These are phyloP conservation scores for Sonneratia alba DNA, from an alignment of 345 rosid species.

Conservation along the genomic window DNA sequence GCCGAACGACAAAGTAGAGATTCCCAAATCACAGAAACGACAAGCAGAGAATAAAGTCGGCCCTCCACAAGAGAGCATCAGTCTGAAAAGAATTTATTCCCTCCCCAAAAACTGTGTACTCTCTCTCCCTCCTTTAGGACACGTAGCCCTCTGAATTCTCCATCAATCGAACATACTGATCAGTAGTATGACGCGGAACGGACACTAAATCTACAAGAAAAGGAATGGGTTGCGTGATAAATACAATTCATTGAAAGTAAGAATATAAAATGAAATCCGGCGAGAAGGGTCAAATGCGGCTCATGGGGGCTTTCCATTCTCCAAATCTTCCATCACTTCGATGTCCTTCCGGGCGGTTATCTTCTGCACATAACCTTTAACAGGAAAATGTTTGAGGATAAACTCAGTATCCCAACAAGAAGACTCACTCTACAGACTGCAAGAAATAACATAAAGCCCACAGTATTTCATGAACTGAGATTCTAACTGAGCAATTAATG, in stretches of 20 bases:
- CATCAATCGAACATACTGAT: not conserved
- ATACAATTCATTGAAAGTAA: too few relatives aligned
- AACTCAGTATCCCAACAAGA: not conserved
- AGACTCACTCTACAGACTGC: not conserved
- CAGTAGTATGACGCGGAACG: not conserved
- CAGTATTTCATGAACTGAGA: not conserved
- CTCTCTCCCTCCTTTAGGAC: not conserved
- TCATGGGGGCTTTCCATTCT: conserved; percentile 61
- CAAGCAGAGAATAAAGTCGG: conserved; percentile 3
- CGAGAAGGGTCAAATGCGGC: not conserved
- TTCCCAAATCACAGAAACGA: conserved; percentile 1
- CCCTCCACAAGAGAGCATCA: not conserved
- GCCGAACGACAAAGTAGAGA: not conserved
- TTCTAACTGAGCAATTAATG: not conserved
- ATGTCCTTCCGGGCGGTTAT: conserved; percentile 82
- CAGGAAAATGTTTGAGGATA: not conserved
- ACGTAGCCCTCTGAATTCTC: not conserved
- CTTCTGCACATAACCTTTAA: conserved; percentile 87
- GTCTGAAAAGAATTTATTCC: conserved; percentile 5
- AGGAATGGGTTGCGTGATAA: too few relatives aligned
- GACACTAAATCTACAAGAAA: not conserved
- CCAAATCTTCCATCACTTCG: conserved; percentile 76
- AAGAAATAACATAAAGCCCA: not conserved
- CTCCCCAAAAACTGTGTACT: not conserved
- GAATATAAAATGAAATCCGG: too few relatives aligned